Evolutionary conservation across 1,284 basidiomycete genomes (phyloP), one percentile per base, ranked within the genome.

Genomic region (Ganoderma lucidum): DNA sequence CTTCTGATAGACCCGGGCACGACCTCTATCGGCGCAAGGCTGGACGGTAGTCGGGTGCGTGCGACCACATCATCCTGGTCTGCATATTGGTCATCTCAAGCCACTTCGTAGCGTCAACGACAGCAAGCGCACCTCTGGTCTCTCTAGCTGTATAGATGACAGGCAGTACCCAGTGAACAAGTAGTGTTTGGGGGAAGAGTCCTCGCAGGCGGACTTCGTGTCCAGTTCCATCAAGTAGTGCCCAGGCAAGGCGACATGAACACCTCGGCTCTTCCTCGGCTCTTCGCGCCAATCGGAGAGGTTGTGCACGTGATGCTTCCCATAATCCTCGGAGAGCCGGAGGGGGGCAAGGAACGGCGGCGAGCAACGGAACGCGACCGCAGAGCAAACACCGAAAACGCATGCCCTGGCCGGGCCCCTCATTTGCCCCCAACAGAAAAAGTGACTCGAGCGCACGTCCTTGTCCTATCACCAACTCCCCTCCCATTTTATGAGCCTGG

Each of bases 1-100:
- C 62, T 42, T 55, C 51, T 56, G 68, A 71, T 73, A 73, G 66
- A 66, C 35, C 42, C 66, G 53, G 32, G 19, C 51, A 42, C 51
- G 19, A 4, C 56, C 65, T 60, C 68, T 64, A 42, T 71, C 70
- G 70, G 72, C 28, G 63, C 66, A 69, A 69, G 67, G 42, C 45
- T 70, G 71, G 71, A 28, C 60, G 59, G 65, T 73, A 68, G 67
- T 73, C 69, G 71, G 69, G 70, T 45, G 63, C 66, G 72, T 71
- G 68, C 55, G 66, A 71, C 30, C 67, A 70, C 71, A 73, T 69
- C 69, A 69, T 69, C 48, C 19, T 59, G 35, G 58, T 37, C 51
- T 32, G 32, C 30, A 63, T 62, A 32, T 64, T 59, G 63, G 61
- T 53, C 53, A 69, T 67, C 69, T 67, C 60, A 56, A 30, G 64